Conservation (phyloP, 176 grass and related monocot species). For the Zea luxurians region DNA sequence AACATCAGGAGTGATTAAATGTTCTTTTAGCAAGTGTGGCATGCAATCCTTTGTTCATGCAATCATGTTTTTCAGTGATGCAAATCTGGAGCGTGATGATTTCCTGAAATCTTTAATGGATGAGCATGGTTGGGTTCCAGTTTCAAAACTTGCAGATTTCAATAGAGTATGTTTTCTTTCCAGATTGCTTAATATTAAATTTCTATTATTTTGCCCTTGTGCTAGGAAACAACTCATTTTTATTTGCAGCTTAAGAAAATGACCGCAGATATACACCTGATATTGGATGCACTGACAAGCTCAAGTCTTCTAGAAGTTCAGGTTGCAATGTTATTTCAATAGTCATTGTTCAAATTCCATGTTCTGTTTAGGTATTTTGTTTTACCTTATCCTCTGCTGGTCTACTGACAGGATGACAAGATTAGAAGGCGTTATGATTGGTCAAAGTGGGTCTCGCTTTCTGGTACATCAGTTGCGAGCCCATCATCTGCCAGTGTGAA, state of each 20-base stretch:
- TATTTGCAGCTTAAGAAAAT: constrained; percentile 68
- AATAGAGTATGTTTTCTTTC: constrained; percentile 63
- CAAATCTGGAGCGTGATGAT: constrained; percentile 60
- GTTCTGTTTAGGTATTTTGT: neutral
- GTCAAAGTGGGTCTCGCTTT: constrained; percentile 58
- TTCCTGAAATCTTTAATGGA: constrained; percentile 85
- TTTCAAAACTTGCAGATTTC: constrained; percentile 76
- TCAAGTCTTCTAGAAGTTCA: constrained; percentile 71
- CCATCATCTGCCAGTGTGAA: constrained; percentile 45
- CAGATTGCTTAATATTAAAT: constrained; percentile 16
- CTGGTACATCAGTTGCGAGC: constrained; percentile 37
- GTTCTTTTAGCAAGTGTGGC: neutral
- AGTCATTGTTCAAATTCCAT: constrained; percentile 7
- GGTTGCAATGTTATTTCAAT: constrained; percentile 46
- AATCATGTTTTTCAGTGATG: constrained; percentile 46
- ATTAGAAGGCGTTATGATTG: constrained; percentile 66
- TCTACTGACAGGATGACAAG: constrained; percentile 55
- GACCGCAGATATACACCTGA: constrained; percentile 57
- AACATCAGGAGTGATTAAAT: constrained; percentile 3
- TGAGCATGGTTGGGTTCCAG: constrained; percentile 67
- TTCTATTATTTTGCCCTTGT: constrained; percentile 14
- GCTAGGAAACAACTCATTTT: constrained; percentile 8
- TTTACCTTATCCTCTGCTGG: constrained; percentile 27
- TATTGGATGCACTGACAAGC: constrained; percentile 56
- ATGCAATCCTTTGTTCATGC: constrained; percentile 19